Evolutionary conservation across 108 stramenopile genomes (phyloP).

Genomic region (Fragilaria radians): DNA sequence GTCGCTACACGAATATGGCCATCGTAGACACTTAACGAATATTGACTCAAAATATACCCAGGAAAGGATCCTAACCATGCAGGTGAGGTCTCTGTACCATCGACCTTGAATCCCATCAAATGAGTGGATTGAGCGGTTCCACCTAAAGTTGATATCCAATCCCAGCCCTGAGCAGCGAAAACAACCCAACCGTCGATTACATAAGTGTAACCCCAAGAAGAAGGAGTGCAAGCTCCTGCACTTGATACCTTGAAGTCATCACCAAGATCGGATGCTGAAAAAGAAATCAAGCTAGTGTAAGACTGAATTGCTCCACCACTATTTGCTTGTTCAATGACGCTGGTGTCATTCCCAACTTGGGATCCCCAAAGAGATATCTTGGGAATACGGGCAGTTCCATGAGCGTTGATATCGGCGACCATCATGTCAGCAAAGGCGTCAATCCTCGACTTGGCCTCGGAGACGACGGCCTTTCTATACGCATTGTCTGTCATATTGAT

Average conservation of each 20-base stretch:
- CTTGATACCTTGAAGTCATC: not conserved
- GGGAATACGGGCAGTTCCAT: not conserved
- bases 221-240: not conserved
- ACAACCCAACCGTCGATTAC: not conserved
- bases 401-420: not conserved
- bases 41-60: conserved; percentile 14
- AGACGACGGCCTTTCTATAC: not conserved
- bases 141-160: not conserved
- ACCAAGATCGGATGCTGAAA: not conserved
- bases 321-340: not conserved
- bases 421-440: not conserved
- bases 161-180: not conserved
- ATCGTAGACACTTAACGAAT: not conserved
- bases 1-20: conserved; percentile 14
- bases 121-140: not conserved
- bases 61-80: not conserved
- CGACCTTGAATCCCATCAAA: not conserved
- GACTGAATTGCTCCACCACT: not conserved
- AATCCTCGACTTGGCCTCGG: not conserved
- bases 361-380: not conserved
- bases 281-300: not conserved
- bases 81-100: not conserved
- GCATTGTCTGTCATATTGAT: not conserved
- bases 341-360: not conserved
- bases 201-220: not conserved